These are phyloP conservation scores for Yamadazyma friedrichii DNA, from an alignment of 1,139 yeast species.

Conservation along the genomic window DNA sequence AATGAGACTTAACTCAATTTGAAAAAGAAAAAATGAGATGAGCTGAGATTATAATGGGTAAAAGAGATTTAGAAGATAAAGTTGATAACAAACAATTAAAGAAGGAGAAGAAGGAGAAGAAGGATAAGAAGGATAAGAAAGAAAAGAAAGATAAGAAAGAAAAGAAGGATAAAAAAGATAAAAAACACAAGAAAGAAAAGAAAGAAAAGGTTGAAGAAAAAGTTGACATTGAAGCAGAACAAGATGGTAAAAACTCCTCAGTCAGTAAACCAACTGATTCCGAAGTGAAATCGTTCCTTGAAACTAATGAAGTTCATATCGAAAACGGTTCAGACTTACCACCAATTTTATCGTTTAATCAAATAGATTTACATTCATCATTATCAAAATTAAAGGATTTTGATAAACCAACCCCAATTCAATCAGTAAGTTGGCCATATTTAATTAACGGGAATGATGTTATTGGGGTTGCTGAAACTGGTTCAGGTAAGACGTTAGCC, in stretches of 20 bases:
- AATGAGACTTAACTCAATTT: neutral
- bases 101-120: constrained; percentile 42
- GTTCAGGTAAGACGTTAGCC: constrained; percentile 96
- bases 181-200: constrained; percentile 22
- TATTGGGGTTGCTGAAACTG: constrained; percentile 97
- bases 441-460: constrained; percentile 79
- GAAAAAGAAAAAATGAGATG: constrained; percentile 8
- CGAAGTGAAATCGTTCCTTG: constrained; percentile 60
- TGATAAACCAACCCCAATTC: constrained; percentile 94
- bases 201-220: constrained; percentile 39
- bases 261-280: constrained; percentile 48
- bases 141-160: constrained; percentile 20
- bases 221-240: constrained; percentile 44
- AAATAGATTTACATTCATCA: constrained; percentile 56
- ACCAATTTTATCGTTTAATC: constrained; percentile 72
- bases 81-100: constrained; percentile 30
- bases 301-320: constrained; percentile 73
- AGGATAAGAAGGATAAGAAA: constrained; percentile 34
- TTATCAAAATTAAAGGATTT: constrained; percentile 61
- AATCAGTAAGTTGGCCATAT: constrained; percentile 96
- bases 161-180: constrained; percentile 22
- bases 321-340: constrained; percentile 61
- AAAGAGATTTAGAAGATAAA: constrained; percentile 26
- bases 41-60: constrained; percentile 22
- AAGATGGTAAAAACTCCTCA: too few species aligned